Percentiles rank a stretch among this genome's conserved stretches.
Conservation (phyloP, 2,329 filamentous ascomycete species). For the Bimuria novae-zelandiae region DNA sequence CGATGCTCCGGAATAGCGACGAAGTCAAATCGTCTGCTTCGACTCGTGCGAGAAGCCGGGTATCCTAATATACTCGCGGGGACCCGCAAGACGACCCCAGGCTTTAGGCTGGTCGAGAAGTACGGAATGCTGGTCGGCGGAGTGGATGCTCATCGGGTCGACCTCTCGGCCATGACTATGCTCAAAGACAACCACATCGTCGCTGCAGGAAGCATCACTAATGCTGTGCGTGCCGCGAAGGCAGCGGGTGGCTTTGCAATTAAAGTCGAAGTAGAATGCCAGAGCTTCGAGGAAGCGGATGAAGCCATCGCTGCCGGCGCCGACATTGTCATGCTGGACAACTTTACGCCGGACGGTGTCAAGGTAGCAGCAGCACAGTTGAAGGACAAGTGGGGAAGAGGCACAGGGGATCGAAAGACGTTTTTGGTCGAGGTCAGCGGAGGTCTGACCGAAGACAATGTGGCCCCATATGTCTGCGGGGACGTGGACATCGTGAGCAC, state of each 20-base stretch:
- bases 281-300: slow-evolving; percentile 83
- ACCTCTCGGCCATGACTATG: slow-evolving; percentile 93
- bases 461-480: slow-evolving; percentile 73
- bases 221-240: slow-evolving; percentile 83
- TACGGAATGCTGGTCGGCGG: slow-evolving; percentile 97
- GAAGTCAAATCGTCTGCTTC: slow-evolving; percentile 56
- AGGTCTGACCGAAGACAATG: slow-evolving; percentile 83
- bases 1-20: slow-evolving; percentile 91
- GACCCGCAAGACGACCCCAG: slow-evolving; percentile 95
- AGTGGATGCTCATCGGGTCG: slow-evolving; percentile 88
- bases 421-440: slow-evolving; percentile 90
- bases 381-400: slow-evolving; percentile 76
- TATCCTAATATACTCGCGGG: slow-evolving; percentile 87
- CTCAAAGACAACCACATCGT: slow-evolving; percentile 99
- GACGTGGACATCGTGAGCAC: slow-evolving; percentile 97
- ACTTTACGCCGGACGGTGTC: slow-evolving; percentile 82
- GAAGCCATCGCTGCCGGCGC: slow-evolving; percentile 90
- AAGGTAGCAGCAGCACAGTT: slow-evolving; percentile 73
- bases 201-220: slow-evolving; percentile 80
- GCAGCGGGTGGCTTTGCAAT: slow-evolving; percentile 84
- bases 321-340: slow-evolving; percentile 97
- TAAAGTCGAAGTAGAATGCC: slow-evolving; percentile 96
- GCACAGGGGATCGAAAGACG: slow-evolving; percentile 63
- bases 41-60: slow-evolving; percentile 63
- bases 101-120: slow-evolving; percentile 94